A percentile compares a stretch with the other conserved stretches of the same genome.
Conservation (phyloP, 345 rosid genomes). For the Eucalyptus regnans region DNA sequence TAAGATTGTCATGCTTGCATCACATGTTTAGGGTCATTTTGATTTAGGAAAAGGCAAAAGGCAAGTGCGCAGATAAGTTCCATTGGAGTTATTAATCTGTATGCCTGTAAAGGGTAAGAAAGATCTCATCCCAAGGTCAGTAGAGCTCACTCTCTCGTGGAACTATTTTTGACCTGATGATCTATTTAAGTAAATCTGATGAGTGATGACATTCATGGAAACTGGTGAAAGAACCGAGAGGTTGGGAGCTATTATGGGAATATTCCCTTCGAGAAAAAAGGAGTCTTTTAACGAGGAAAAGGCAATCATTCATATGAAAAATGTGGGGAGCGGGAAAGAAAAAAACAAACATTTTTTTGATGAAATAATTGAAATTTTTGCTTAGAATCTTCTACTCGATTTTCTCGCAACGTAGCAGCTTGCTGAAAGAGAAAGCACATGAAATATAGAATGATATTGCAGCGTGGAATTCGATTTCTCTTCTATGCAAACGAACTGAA, state of each 20-base stretch:
- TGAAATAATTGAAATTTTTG: background rate
- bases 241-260: background rate
- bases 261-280: background rate
- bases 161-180: background rate
- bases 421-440: background rate
- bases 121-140: background rate
- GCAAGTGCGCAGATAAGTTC: background rate
- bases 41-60: background rate
- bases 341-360: background rate
- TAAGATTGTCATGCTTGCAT: background rate
- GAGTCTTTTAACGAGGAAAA: background rate
- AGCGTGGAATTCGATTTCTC: background rate
- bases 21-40: background rate
- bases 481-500: background rate
- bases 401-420: background rate
- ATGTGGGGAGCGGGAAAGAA: background rate
- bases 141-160: background rate
- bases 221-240: background rate
- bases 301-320: background rate
- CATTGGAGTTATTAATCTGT: background rate
- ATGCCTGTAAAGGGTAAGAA: background rate
- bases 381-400: background rate
- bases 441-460: background rate
- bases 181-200: background rate
- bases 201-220: background rate